Percentiles rank a stretch among this genome's conserved stretches.
phyloP scores from a whole-genome alignment of 331 rosid genomes.

The Erythrophleum ivorense region DNA sequence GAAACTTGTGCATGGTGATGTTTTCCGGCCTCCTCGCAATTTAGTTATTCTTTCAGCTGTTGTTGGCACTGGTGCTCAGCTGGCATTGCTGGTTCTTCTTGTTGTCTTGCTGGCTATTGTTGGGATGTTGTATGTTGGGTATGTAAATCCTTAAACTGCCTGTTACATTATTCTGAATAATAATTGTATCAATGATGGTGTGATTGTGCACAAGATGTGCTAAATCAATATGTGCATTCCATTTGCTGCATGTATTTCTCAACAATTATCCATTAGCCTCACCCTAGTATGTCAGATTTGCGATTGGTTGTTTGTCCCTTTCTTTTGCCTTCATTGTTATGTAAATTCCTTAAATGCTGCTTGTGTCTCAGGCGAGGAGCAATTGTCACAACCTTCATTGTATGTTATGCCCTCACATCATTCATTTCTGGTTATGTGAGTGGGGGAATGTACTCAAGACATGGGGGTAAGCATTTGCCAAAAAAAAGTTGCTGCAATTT shows the following conservation, averaged over 20 bases:
- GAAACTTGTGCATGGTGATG: conserved; percentile 99
- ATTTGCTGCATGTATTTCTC: conserved; percentile 23
- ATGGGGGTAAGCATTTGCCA: conserved; percentile 77
- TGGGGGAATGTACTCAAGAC: conserved; percentile 98
- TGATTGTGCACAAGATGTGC: conserved; percentile 24
- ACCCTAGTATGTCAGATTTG: neutral
- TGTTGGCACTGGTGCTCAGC: conserved; percentile 98
- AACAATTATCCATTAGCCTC: neutral
- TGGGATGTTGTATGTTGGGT: conserved; percentile 99
- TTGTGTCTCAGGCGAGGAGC: conserved; percentile 88
- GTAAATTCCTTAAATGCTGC: conserved; percentile 28
- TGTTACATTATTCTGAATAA: conserved; percentile 31
- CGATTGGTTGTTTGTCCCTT: conserved; percentile 8
- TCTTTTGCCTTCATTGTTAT: conserved; percentile 2
- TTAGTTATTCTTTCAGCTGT: conserved; percentile 92
- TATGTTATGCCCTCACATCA: conserved; percentile 98
- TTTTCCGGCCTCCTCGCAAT: conserved; percentile 85
- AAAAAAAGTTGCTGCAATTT: conserved; percentile 18
- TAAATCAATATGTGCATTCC: neutral
- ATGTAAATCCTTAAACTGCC: conserved; percentile 48
- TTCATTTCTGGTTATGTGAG: conserved; percentile 99
- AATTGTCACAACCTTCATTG: conserved; percentile 96
- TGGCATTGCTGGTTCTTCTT: conserved; percentile 91
- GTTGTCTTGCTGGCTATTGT: conserved; percentile 94
- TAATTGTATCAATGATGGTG: conserved; percentile 8